Conservation (phyloP, 257 asterid species). For the Scutellaria barbata region DNA sequence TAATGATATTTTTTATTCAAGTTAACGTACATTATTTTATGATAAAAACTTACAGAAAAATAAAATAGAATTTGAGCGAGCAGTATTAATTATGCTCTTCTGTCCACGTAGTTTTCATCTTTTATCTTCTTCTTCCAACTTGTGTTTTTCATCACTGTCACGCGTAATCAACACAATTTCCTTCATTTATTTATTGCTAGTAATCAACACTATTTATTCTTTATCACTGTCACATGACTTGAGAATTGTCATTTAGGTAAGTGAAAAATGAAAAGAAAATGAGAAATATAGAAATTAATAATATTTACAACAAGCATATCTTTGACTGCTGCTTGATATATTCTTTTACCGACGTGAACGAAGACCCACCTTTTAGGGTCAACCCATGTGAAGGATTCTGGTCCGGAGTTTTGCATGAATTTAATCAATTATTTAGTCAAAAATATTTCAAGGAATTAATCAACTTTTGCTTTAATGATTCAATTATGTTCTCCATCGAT, state of each 20-base stretch:
- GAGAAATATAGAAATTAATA: not conserved
- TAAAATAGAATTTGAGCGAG: no score
- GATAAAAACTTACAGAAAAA: no score
- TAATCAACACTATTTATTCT: not conserved
- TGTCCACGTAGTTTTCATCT: no score
- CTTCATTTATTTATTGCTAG: not conserved
- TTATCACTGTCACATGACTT: not conserved
- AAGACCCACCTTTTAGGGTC: constrained; percentile 55
- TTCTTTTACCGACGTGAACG: constrained; percentile 40
- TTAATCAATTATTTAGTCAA: constrained; percentile 7
- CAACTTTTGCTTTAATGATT: constrained; percentile 25
- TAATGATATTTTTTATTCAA: no score
- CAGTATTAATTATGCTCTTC: no score
- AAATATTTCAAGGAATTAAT: constrained; percentile 11
- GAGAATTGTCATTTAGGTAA: not conserved
- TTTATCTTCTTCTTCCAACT: no score
- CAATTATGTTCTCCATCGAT: constrained; percentile 1
- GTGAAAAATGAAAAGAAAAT: not conserved
- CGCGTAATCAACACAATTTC: no score
- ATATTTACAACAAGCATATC: constrained; percentile 28
- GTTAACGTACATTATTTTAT: no score
- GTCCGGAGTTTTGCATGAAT: not conserved
- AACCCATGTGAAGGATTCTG: constrained; percentile 48
- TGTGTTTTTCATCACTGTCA: no score
- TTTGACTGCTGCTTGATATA: constrained; percentile 51